phyloP scores from a whole-genome alignment of 441 rosid genomes.

The Eruca vesicaria region DNA sequence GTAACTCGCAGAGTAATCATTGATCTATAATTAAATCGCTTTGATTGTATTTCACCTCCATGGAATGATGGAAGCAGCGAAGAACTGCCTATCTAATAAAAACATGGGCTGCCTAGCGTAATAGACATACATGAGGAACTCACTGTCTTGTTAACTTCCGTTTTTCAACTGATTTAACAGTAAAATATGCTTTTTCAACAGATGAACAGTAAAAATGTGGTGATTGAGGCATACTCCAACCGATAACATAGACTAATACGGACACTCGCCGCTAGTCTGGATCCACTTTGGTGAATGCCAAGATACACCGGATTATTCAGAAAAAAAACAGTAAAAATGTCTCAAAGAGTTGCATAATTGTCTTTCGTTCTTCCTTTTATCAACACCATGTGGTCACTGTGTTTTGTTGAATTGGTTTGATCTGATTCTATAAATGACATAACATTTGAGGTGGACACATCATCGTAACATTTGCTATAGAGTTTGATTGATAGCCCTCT shows the following conservation, averaged over 20 bases:
- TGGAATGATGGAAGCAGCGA: not conserved
- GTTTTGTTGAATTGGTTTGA: slow-evolving; percentile 4
- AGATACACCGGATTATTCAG: too few species aligned
- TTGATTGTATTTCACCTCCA: not conserved
- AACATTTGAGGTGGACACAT: not conserved
- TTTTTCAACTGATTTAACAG: not conserved
- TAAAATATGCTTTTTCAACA: not conserved
- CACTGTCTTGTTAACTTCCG: too few species aligned
- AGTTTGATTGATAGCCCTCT: not conserved
- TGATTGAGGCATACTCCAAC: too few species aligned
- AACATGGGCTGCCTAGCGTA: not conserved
- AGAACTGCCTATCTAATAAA: not conserved
- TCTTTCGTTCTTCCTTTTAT: slow-evolving; percentile 5
- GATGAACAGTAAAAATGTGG: not conserved
- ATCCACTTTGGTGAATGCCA: too few species aligned
- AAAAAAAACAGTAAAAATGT: too few species aligned
- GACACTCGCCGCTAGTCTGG: too few species aligned
- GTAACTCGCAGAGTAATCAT: not conserved
- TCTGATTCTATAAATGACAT: not conserved
- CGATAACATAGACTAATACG: too few species aligned
- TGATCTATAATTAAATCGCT: not conserved
- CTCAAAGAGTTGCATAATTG: slow-evolving; percentile 21
- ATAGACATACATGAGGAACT: too few species aligned
- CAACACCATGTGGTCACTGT: slow-evolving; percentile 12
- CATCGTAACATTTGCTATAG: not conserved